Percentiles rank a stretch among this genome's conserved stretches.
phyloP scores from a whole-genome alignment of 164 flowering plant species.

The Brasenia schreberi region DNA sequence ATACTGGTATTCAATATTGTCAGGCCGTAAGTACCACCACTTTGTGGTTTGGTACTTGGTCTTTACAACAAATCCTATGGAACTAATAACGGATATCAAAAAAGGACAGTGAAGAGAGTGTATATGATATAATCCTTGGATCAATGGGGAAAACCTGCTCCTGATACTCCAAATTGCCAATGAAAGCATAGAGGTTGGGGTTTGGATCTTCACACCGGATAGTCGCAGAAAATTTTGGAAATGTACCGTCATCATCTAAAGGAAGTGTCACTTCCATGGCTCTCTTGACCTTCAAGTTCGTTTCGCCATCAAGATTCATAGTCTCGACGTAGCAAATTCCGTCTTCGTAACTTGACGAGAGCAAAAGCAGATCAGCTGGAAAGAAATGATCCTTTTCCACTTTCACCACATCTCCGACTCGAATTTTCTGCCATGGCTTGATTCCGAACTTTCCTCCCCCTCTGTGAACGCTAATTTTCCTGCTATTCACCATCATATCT shows the following conservation, averaged over 20 bases:
- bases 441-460: conserved; percentile 44
- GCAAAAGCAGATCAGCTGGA: conserved; percentile 70
- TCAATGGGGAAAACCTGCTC: conserved; percentile 53
- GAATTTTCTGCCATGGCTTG: conserved; percentile 57
- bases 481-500: conserved; percentile 66
- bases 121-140: conserved; percentile 70
- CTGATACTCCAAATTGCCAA: conserved; percentile 72
- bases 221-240: conserved; percentile 33
- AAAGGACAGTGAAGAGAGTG: conserved; percentile 52
- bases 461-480: conserved; percentile 49
- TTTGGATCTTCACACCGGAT: conserved; percentile 85
- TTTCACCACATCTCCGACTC: conserved; percentile 76
- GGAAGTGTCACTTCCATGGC: conserved; percentile 51
- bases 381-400: conserved; percentile 83
- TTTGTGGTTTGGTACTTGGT: conserved; percentile 44
- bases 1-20: conserved; percentile 17
- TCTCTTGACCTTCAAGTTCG: conserved; percentile 81
- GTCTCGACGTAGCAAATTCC: conserved; percentile 95
- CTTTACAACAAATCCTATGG: conserved; percentile 60
- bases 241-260: conserved; percentile 25
- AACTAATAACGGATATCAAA: conserved; percentile 61
- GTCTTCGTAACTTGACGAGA: conserved; percentile 82
- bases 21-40: conserved; percentile 69
- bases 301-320: conserved; percentile 93
- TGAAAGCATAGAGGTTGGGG: conserved; percentile 70